Conservation (phyloP, 495 filamentous ascomycete genomes). For the Penicillium odoratum region DNA sequence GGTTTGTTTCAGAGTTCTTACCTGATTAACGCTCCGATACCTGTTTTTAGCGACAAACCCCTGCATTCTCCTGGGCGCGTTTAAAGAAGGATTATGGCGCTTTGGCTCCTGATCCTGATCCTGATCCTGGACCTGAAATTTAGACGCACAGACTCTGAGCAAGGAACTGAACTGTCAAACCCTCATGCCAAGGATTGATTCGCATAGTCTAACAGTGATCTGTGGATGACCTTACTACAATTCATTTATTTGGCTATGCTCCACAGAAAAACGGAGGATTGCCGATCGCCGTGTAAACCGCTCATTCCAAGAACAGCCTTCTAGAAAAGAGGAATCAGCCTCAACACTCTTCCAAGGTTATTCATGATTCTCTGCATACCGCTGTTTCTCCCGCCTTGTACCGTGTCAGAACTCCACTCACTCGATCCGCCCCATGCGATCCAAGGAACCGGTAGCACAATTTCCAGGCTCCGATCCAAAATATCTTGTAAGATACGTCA, state of each 20-base stretch:
- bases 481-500: slow-evolving; percentile 23
- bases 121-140: slow-evolving; percentile 1
- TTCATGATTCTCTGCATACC: background rate
- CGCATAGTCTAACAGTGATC: background rate
- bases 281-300: background rate
- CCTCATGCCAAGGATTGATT: background rate
- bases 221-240: background rate
- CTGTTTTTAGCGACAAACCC: background rate
- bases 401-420: slow-evolving; percentile 10
- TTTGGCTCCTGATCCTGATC: background rate
- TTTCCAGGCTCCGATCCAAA: background rate
- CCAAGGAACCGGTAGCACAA: background rate
- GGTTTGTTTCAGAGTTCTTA: slow-evolving; percentile 2
- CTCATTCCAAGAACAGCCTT: background rate
- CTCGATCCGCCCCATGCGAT: background rate
- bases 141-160: background rate
- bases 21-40: background rate
- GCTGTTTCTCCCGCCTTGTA: background rate
- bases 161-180: slow-evolving; percentile 3
- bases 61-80: background rate
- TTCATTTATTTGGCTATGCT: background rate
- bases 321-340: background rate
- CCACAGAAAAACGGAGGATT: background rate
- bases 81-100: slow-evolving; percentile 5
- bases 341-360: background rate